Evolutionary conservation across 805 yeast species (phyloP).

Genomic region (Limtongia smithiae): DNA sequence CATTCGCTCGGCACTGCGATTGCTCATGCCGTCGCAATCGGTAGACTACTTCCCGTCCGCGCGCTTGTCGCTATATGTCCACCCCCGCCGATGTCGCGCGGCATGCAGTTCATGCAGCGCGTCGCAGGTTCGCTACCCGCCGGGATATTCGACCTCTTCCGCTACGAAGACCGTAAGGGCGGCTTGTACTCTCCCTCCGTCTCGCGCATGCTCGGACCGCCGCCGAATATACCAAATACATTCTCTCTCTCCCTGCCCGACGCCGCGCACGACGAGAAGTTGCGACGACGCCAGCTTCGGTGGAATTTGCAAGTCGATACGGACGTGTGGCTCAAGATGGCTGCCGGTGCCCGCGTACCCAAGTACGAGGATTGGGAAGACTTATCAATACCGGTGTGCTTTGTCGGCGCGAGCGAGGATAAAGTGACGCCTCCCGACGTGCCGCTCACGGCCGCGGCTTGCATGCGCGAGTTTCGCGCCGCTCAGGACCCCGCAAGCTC

Average conservation of each 20-base stretch:
- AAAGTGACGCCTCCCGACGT: slow-evolving; percentile 48
- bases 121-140: slow-evolving; percentile 34
- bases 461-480: slow-evolving; percentile 34
- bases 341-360: slow-evolving; percentile 48
- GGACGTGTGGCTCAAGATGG: slow-evolving; percentile 50
- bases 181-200: slow-evolving; percentile 63
- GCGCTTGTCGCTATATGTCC: slow-evolving; percentile 40
- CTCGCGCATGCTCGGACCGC: slow-evolving; percentile 47
- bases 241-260: slow-evolving; percentile 25
- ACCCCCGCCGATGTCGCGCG: slow-evolving; percentile 31
- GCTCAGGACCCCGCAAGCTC: background rate
- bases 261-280: background rate
- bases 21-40: slow-evolving; percentile 41
- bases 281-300: slow-evolving; percentile 50
- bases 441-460: slow-evolving; percentile 37
- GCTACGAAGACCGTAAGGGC: slow-evolving; percentile 58
- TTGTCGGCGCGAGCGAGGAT: slow-evolving; percentile 60
- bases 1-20: slow-evolving; percentile 74
- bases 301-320: slow-evolving; percentile 69
- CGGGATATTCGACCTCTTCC: slow-evolving; percentile 49
- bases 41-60: slow-evolving; percentile 33
- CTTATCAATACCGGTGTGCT: slow-evolving; percentile 45
- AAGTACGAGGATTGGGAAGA: slow-evolving; percentile 44
- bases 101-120: slow-evolving; percentile 18
- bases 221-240: slow-evolving; percentile 11